Percentiles rank a stretch among this genome's conserved stretches.
Conservation (phyloP, 2,329 filamentous ascomycete genomes). For the Piedraia hortae region DNA sequence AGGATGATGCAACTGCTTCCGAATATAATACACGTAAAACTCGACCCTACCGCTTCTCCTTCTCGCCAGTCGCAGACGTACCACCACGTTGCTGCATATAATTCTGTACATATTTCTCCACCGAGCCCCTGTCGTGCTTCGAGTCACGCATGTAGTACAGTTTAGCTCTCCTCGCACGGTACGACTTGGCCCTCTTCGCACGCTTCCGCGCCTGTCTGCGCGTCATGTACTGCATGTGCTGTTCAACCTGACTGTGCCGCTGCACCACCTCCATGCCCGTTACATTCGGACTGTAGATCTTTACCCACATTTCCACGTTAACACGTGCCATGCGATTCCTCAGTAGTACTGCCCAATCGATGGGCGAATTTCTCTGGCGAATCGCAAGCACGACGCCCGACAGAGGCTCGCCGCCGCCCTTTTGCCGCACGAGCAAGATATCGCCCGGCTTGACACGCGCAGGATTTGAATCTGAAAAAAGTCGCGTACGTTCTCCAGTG, state of each 20-base stretch:
- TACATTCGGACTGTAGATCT: constrained; percentile 75
- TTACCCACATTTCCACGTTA: constrained; percentile 92
- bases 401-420: constrained; percentile 64
- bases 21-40: too few relatives aligned
- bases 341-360: constrained; percentile 69
- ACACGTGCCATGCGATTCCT: constrained; percentile 65
- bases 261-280: constrained; percentile 84
- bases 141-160: constrained; percentile 78
- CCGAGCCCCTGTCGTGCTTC: constrained; percentile 64
- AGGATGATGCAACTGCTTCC: too few relatives aligned
- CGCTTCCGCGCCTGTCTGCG: too few relatives aligned
- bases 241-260: too few relatives aligned
- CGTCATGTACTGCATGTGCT: too few relatives aligned
- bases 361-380: constrained; percentile 39
- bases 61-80: too few relatives aligned
- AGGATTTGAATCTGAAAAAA: constrained; percentile 53
- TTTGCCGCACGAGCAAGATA: constrained; percentile 68
- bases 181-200: constrained; percentile 32
- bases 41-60: too few relatives aligned
- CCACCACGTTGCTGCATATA: constrained; percentile 29
- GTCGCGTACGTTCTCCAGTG: constrained; percentile 48
- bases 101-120: constrained; percentile 49
- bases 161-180: constrained; percentile 52
- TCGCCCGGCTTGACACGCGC: constrained; percentile 67
- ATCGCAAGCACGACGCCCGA: constrained; percentile 71